Evolutionary conservation across 176 grass and related monocot genomes (phyloP), one percentile per base, ranked within the genome.

Genomic region (Coix lacrymajobi): DNA sequence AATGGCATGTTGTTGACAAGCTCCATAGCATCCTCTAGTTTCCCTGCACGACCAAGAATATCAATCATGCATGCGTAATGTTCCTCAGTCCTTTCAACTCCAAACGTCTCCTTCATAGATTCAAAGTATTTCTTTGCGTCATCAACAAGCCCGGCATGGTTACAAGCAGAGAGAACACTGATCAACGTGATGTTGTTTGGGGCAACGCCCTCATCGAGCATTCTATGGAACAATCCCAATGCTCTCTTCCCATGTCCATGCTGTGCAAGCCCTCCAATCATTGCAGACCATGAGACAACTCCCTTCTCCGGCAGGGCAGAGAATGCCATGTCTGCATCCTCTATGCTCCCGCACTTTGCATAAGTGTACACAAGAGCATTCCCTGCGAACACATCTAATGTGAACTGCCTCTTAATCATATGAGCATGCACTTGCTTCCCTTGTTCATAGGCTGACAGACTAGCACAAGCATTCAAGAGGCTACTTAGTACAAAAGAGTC

Each of bases 281-380:
- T 95, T n/a, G 95, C 92, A 81, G 95, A 95, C 95, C 92, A 98
- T 72, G 95, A 94, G 69, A 97, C 90, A 67, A 94, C 81, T 71
- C 88, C 95, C 72, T 72, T 98, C 70, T 90, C 90, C 30, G 74
- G 81, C 73, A 95, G 71, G 43, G 84, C 33, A 28, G 89, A 81
- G 84, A 98, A 98, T 25, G 81, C 88, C 30, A 89, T 66, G 62
- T 88, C 79, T n/a, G 95, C 95, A 77, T 98, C 90, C 67, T 93
- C 86, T 62, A 95, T 91, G 75, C 86, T 98, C 56, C 95, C 90
- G 14, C 95, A 93, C 67, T 95, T 98, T 34, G 95, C 88, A 84
- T 98, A 98, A 66, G 93, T 93, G 84, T 98, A 90, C 62, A 98
- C 88, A 62, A 98, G 88, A 66, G 95, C 95, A 83, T 91, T 98